Evolutionary conservation across 306 rosid genomes (phyloP).

Genomic region (Malus fusca): DNA sequence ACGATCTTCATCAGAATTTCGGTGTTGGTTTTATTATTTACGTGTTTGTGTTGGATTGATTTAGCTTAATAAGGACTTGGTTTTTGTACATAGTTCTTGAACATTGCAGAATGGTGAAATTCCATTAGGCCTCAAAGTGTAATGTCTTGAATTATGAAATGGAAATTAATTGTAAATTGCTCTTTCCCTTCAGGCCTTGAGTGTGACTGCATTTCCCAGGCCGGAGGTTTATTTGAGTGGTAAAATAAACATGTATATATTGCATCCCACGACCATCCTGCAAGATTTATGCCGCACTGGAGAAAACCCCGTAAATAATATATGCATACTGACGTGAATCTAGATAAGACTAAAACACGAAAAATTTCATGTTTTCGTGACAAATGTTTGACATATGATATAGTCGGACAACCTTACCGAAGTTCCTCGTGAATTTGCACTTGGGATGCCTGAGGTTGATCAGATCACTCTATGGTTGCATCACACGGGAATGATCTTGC

Average conservation of each 20-base stretch:
- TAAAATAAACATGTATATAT: background rate
- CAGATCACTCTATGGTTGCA: background rate
- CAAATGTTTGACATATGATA: background rate
- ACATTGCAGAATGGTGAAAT: constrained; percentile 14
- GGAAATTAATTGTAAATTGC: constrained; percentile 4
- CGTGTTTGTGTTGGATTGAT: constrained; percentile 26
- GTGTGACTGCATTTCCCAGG: too few relatives aligned
- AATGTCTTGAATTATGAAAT: constrained; percentile 10
- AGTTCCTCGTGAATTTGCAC: background rate
- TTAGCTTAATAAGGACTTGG: constrained; percentile 26
- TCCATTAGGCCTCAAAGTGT: constrained; percentile 21
- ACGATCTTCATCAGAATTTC: constrained; percentile 19
- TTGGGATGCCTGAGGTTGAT: constrained; percentile 3
- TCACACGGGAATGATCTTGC: constrained; percentile 16
- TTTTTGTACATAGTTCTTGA: constrained; percentile 17
- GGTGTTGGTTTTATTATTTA: background rate
- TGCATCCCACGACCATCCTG: background rate
- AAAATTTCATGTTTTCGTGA: too few relatives aligned
- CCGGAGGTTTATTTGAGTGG: background rate
- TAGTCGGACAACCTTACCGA: background rate
- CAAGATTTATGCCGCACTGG: background rate
- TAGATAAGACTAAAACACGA: too few relatives aligned
- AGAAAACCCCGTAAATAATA: background rate
- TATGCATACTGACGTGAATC: background rate
- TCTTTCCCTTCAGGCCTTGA: background rate